Base-by-base conservation (phyloP, 2,329 filamentous ascomycete genomes). In the Trichoderma hamatum region DNA sequence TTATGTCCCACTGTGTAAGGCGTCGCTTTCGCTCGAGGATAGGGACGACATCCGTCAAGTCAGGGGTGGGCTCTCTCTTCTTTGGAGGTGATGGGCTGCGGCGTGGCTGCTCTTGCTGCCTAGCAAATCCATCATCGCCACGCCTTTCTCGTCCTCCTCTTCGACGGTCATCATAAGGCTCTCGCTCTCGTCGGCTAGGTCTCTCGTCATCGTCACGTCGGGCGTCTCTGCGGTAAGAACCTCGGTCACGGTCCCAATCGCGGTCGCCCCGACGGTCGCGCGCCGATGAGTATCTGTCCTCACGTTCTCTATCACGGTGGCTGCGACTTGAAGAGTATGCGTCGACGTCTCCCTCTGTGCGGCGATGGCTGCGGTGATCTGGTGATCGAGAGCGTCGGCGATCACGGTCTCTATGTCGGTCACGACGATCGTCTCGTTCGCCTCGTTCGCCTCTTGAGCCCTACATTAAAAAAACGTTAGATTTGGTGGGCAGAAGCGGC, bases 1-100 rank as follows among this genome's bases (percentile, higher is more conserved):
- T 99, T 80, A 99, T 97, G 79, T 99, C 96, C 96, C 96, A 99
- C 81, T 99, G 96, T 43, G 94, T 98, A 84, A 99, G 84, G 70
- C 96, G 91, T 74, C 96, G 91, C 84, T 94, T 96, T 75, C 95
- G 90, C 76, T 95, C 90, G 72, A 94, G 84, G 70, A 99, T 85
- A 4, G 93, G 88, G n/a, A 91, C 84, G 70, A 96, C 84, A 76
- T 96, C 89, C 70, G 94, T 96, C 77, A 99, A 84, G 79, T 99
- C 96, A 43, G 96, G 96, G 0, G 96, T 99, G 9, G 96, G 93
- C 80, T 99, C 96, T 79, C 93, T 91, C 83, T 95, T 96, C 84
- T 96, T 96, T 11, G 90, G 89, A 32, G 92, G 92, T 46, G 90
- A 92, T 21, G 91, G 88, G 76, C 92, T 97, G 74, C 92, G 90